Evolutionary conservation across 2,329 filamentous ascomycete species (phyloP).

Genomic region (Neopestalotiopsis rosae): DNA sequence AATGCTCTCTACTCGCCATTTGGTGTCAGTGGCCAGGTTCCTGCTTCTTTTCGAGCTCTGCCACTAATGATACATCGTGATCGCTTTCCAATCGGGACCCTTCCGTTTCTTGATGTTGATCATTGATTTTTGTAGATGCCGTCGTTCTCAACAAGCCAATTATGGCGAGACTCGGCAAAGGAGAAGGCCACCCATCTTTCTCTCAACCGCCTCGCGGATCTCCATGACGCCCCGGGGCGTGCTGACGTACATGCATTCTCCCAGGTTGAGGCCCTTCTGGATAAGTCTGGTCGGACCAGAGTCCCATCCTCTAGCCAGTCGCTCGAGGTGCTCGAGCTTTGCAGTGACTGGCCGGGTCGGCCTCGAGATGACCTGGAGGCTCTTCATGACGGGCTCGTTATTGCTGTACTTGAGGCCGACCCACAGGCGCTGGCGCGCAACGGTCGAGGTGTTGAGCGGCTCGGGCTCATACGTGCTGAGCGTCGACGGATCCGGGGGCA

Average conservation of each 20-base stretch:
- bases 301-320: conserved; percentile 71
- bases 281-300: conserved; percentile 68
- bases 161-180: conserved; percentile 67
- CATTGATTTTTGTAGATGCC: neutral
- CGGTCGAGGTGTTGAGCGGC: conserved; percentile 71
- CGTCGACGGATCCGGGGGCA: conserved; percentile 54
- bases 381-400: conserved; percentile 76
- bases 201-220: conserved; percentile 79
- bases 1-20: neutral
- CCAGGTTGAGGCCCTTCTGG: conserved; percentile 71
- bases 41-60: neutral
- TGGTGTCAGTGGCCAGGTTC: neutral
- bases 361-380: conserved; percentile 72
- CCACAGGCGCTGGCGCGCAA: conserved; percentile 80
- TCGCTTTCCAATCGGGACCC: neutral
- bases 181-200: conserved; percentile 79
- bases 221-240: conserved; percentile 83
- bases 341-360: conserved; percentile 76
- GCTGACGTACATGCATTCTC: conserved; percentile 81
- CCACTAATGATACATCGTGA: neutral
- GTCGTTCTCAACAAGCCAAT: conserved; percentile 16
- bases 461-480: conserved; percentile 55
- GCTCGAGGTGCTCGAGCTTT: conserved; percentile 64
- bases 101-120: neutral
- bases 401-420: conserved; percentile 90